phyloP scores from a whole-genome alignment of 495 filamentous ascomycete genomes.

The Friedmanniomyces simplex region DNA sequence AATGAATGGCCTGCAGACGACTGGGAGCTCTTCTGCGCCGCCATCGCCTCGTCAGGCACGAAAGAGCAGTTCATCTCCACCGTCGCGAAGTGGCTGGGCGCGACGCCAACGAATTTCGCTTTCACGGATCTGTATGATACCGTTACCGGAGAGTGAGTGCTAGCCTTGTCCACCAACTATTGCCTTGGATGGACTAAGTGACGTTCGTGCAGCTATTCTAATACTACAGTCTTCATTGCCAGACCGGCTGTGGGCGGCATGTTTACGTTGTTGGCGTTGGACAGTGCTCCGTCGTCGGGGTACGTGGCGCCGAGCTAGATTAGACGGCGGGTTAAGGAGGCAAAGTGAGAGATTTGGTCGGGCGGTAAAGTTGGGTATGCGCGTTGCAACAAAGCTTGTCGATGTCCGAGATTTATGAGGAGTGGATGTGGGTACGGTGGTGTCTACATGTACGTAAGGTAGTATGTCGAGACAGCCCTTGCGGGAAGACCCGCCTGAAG shows the following conservation, averaged over 20 bases:
- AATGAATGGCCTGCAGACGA: neutral
- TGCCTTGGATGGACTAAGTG: neutral
- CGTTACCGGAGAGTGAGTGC: constrained; percentile 45
- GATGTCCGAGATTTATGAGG: no score
- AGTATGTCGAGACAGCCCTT: no score
- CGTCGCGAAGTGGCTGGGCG: constrained; percentile 67
- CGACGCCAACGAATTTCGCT: constrained; percentile 66
- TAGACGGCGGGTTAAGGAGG: neutral
- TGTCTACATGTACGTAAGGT: no score
- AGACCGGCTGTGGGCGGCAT: constrained; percentile 80
- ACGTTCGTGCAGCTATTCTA: neutral
- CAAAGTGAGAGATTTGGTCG: neutral
- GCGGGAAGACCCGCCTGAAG: no score
- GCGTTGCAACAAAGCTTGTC: no score
- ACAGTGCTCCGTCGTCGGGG: neutral
- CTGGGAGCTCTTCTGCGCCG: constrained; percentile 52
- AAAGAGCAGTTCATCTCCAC: constrained; percentile 63
- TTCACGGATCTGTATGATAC: constrained; percentile 83
- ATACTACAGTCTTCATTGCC: constrained; percentile 36
- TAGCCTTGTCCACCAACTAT: neutral
- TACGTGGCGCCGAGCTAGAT: constrained; percentile 7
- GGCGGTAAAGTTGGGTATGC: neutral
- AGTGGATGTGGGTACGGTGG: no score
- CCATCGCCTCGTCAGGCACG: constrained; percentile 72
- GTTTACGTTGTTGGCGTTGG: constrained; percentile 71